Conservation (phyloP, 1,284 basidiomycete genomes). For the Ceratobasidium sp. region DNA sequence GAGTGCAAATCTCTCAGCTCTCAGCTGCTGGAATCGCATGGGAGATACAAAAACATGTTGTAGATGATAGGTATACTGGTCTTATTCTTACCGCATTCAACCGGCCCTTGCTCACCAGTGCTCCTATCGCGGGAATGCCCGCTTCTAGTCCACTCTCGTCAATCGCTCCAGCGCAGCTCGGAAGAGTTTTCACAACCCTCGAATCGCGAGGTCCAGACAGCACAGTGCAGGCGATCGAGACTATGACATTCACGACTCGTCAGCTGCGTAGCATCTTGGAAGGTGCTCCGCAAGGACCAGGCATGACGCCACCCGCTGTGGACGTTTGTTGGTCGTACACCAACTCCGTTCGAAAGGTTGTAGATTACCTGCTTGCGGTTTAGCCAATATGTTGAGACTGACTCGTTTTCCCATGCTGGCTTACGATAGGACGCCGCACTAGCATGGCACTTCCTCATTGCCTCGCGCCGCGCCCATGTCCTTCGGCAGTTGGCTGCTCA, state of each 20-base stretch:
- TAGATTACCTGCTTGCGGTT: slow-evolving; percentile 47
- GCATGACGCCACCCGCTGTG: slow-evolving; percentile 1
- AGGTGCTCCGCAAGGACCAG: not conserved
- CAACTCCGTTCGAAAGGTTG: slow-evolving; percentile 15
- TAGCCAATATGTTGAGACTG: slow-evolving; percentile 4
- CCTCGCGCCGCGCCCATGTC: slow-evolving; percentile 35
- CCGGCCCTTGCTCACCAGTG: not conserved
- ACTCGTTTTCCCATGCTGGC: slow-evolving; percentile 1
- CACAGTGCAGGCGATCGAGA: slow-evolving; percentile 27
- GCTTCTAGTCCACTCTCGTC: slow-evolving; percentile 18
- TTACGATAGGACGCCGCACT: slow-evolving; percentile 7
- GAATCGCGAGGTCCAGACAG: not conserved
- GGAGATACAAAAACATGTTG: not conserved
- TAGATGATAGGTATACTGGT: not conserved
- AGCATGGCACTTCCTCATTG: slow-evolving; percentile 13
- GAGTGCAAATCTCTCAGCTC: slow-evolving; percentile 32
- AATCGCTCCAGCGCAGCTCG: slow-evolving; percentile 19
- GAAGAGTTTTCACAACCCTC: slow-evolving; percentile 15
- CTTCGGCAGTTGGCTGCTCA: slow-evolving; percentile 49
- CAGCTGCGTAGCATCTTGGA: slow-evolving; percentile 21
- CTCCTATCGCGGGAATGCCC: slow-evolving; percentile 8
- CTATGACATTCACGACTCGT: slow-evolving; percentile 15
- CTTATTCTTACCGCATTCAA: not conserved
- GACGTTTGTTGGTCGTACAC: slow-evolving; percentile 8
- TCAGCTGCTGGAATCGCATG: slow-evolving; percentile 27